Evolutionary conservation across 2,329 filamentous ascomycete species (phyloP).

Genomic region (Westerdykella aurantiaca): DNA sequence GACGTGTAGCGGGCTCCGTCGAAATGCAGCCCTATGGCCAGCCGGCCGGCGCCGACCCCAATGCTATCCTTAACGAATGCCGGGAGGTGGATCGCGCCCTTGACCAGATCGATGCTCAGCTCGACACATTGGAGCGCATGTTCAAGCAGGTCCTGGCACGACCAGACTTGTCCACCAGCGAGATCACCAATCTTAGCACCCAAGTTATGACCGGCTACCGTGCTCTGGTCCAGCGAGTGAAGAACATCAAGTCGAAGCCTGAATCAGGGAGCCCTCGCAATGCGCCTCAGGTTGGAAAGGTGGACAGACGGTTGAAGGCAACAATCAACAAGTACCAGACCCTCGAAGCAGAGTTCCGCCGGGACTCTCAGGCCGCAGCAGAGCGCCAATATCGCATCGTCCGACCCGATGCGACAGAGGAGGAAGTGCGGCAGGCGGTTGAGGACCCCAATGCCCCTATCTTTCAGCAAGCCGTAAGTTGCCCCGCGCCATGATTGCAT

Average conservation of each 20-base stretch:
- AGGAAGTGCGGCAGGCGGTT: conserved; percentile 71
- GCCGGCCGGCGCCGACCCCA: conserved; percentile 49
- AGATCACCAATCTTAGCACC: conserved; percentile 65
- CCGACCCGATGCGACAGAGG: conserved; percentile 69
- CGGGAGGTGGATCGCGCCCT: conserved; percentile 73
- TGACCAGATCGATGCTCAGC: conserved; percentile 64
- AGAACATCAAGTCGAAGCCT: conserved; percentile 73
- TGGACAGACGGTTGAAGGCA: conserved; percentile 72
- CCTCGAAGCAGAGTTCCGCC: conserved; percentile 73
- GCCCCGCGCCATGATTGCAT: neutral
- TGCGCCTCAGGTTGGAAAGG: conserved; percentile 70
- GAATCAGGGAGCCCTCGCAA: conserved; percentile 70
- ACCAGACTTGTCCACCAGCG: conserved; percentile 64
- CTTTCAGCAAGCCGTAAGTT: conserved; percentile 69
- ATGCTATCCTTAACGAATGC: conserved; percentile 79
- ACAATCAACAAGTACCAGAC: conserved; percentile 78
- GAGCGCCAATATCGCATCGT: conserved; percentile 88
- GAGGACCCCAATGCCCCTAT: conserved; percentile 71
- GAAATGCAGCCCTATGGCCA: conserved; percentile 62
- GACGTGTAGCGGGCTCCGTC: conserved; percentile 42
- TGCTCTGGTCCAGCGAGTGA: conserved; percentile 70
- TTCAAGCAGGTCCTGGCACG: conserved; percentile 69
- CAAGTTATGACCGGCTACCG: conserved; percentile 83
- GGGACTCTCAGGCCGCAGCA: conserved; percentile 75
- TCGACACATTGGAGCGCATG: conserved; percentile 64